Base-by-base conservation (phyloP, 2,329 filamentous ascomycete genomes). In the Chrysoporthe cubensis region DNA sequence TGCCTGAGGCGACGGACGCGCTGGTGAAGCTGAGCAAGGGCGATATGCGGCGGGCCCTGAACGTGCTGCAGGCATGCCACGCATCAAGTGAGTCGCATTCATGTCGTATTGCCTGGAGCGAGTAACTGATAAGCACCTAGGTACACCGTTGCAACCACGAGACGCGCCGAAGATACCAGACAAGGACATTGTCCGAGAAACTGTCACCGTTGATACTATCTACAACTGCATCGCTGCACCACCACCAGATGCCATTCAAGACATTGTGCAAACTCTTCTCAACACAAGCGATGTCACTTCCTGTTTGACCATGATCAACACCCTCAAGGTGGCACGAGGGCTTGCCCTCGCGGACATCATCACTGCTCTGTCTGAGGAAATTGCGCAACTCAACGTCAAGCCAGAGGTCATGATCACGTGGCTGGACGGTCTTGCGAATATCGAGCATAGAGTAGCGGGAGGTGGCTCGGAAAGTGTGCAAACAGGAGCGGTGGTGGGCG, bases 171-270 rank as follows among this genome's bases (percentile, higher is more conserved):
- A 88, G 76, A 78, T 87, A 5, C 84, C 84, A 70, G 82, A 91
- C 70, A 83, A 87, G 79, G 85, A 90, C 65, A 88, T 94, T 40
- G 84, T 90, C 66, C 87, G 93, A 52, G 95, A 98, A 42, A 84
- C 73, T 69, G 87, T 93, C 72, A 97, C 97, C 72, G 97, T 92
- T 46, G 91, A 97, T 77, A 93, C 92, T 8, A 98, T 99, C 75
- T 99, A 97, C 84, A 94, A 94, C 79, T 99, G 96, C 79, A 97
- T 99, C 76, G 96, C 96, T 9, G 95, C 95, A 1, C 96, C 96
- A 4, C 94, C 96, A 72, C 96, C 96, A 0, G 88, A 90, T 34
- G 95, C 97, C 74, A 93, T 98, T 75, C 86, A 88, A 72, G 88
- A 91, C 73, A 98, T 99, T 65, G 85, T 94, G 72, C 87, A 91